A percentile compares a stretch with the other conserved stretches of the same genome.
Evolutionary conservation across 805 yeast genomes (phyloP).

Genomic region (Wickerhamiella cacticola): DNA sequence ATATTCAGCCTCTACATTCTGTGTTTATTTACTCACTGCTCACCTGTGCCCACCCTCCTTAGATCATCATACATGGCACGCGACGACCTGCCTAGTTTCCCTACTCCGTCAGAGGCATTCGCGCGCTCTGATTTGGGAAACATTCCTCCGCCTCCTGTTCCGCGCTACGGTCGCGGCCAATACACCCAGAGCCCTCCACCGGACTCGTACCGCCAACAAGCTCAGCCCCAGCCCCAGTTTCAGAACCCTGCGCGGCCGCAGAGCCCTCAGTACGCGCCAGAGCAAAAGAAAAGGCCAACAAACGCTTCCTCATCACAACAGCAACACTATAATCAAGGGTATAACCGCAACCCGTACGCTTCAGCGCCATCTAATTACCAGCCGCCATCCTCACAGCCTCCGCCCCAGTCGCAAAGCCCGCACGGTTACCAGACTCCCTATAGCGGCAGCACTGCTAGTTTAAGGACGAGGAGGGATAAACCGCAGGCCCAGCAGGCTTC

Average conservation of each 20-base stretch:
- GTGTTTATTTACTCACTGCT: no score
- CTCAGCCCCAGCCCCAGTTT: constrained; percentile 7
- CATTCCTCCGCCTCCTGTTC: constrained; percentile 21
- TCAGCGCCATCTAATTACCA: constrained; percentile 1
- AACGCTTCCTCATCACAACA: constrained; percentile 1
- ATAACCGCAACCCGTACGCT: constrained; percentile 1
- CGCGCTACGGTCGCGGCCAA: constrained; percentile 15
- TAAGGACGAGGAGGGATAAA: neutral
- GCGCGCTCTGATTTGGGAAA: constrained; percentile 15
- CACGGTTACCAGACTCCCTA: neutral
- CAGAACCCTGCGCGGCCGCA: constrained; percentile 3
- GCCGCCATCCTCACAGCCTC: neutral
- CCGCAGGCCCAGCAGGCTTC: constrained; percentile 3
- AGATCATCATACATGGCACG: constrained; percentile 4
- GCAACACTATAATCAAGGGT: constrained; percentile 7
- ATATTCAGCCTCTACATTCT: no score
- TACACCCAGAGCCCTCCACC: neutral
- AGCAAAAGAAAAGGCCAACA: neutral
- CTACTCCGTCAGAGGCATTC: constrained; percentile 25
- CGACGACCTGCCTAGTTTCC: constrained; percentile 24
- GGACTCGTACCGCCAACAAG: neutral
- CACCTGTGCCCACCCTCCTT: neutral
- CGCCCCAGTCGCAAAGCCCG: neutral
- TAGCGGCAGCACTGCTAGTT: neutral
- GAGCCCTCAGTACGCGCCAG: neutral